These are phyloP conservation scores for Vitis cinerea DNA, from an alignment of 164 flowering plant genomes.

Conservation along the genomic window DNA sequence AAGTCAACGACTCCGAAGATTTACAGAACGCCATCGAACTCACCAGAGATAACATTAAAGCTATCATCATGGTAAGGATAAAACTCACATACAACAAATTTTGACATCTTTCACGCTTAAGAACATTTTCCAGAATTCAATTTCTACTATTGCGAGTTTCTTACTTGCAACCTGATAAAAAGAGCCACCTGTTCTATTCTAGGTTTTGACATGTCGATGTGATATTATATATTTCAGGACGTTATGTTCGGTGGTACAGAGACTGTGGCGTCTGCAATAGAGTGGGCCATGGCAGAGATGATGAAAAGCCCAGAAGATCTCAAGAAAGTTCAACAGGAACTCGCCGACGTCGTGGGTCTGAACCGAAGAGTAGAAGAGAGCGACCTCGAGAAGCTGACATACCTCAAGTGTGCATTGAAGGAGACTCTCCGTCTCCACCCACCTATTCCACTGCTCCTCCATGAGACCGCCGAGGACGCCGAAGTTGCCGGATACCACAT, in stretches of 20 bases:
- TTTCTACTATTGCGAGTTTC: too few relatives aligned
- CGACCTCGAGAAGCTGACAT: constrained; percentile 70
- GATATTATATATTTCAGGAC: constrained; percentile 40
- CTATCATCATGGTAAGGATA: constrained; percentile 73
- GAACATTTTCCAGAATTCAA: too few relatives aligned
- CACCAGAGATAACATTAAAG: constrained; percentile 74
- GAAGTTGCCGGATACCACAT: constrained; percentile 61
- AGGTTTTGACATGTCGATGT: too few relatives aligned
- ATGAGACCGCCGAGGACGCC: constrained; percentile 67
- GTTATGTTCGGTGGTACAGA: constrained; percentile 95
- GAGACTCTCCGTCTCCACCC: constrained; percentile 88
- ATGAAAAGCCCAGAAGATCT: constrained; percentile 61
- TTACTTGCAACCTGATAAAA: too few relatives aligned
- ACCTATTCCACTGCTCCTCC: constrained; percentile 85
- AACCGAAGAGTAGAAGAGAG: constrained; percentile 53
- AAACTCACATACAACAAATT: too few relatives aligned
- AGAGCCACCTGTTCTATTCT: too few relatives aligned
- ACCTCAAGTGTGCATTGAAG: constrained; percentile 49
- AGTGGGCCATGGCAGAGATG: constrained; percentile 86
- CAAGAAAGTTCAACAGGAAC: constrained; percentile 60
- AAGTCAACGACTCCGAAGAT: constrained; percentile 37
- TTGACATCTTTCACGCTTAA: too few relatives aligned
- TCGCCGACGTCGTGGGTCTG: constrained; percentile 57
- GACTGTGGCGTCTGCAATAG: constrained; percentile 90
- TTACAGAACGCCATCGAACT: constrained; percentile 46